A percentile compares a stretch with the other conserved stretches of the same genome.
These are phyloP conservation scores for Dioscorea cayenensis DNA, from an alignment of 116 monocot species.

Conservation along the genomic window DNA sequence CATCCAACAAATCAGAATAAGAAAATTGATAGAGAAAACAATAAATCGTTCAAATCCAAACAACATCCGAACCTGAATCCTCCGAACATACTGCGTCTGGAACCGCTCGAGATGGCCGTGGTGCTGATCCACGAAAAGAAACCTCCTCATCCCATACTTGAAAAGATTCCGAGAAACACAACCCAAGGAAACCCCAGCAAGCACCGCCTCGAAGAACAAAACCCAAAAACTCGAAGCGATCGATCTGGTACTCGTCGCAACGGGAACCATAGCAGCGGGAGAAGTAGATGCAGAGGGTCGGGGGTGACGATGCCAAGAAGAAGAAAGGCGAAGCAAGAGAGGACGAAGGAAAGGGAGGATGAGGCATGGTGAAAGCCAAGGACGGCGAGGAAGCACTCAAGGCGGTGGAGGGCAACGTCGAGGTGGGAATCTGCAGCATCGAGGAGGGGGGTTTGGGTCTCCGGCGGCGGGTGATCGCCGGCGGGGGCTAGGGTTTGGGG, in stretches of 20 bases:
- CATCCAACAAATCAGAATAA: neutral
- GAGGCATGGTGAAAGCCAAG: conserved; percentile 24
- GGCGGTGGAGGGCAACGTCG: conserved; percentile 7
- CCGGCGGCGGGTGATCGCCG: neutral
- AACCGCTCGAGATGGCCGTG: conserved; percentile 40
- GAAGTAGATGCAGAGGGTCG: conserved; percentile 15
- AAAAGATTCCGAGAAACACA: conserved; percentile 53
- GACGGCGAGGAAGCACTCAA: conserved; percentile 21
- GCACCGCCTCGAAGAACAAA: conserved; percentile 29
- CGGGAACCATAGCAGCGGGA: conserved; percentile 5
- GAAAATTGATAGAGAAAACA: neutral
- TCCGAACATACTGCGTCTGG: conserved; percentile 54
- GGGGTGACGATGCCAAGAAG: conserved; percentile 41
- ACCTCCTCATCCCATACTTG: conserved; percentile 66
- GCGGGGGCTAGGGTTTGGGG: neutral
- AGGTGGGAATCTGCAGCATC: neutral
- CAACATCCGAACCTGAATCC: conserved; percentile 44
- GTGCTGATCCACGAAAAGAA: conserved; percentile 65
- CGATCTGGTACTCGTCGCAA: conserved; percentile 29
- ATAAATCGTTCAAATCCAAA: neutral
- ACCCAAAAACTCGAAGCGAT: conserved; percentile 46
- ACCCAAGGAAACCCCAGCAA: conserved; percentile 42
- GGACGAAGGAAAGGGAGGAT: conserved; percentile 11
- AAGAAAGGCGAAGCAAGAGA: conserved; percentile 25
- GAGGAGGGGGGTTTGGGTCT: neutral